Evolutionary conservation across 768 basidiomycete genomes (phyloP), one percentile per base, ranked within the genome.

Genomic region (Amanita pseudoporphyria): DNA sequence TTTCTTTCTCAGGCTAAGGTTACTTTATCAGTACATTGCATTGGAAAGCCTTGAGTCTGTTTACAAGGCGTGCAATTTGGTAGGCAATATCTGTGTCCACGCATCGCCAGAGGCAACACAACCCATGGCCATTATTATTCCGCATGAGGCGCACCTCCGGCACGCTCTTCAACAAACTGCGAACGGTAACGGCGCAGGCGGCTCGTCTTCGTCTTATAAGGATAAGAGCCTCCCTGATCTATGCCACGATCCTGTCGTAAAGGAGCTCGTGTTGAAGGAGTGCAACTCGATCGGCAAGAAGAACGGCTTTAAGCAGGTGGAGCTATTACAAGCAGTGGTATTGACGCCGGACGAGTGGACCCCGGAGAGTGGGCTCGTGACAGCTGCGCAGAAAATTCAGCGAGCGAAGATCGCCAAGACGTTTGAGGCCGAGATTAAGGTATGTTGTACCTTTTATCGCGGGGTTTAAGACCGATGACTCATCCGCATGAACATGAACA

Each of bases 271-370:
- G 13, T 58, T 91, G 61, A 84, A 82, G 58, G 84, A 88, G 58
- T 81, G 84, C 62, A 91, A 91, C 56, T 70, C 68, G 4, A 65
- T 81, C 3, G 94, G 88, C 12, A 93, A 85, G 80, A 92, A 87
- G 77, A 83, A 76, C 46, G 84, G 82, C 3, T 85, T 95, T 66
- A 91, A 87, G 69, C 59, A 72, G 38, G 77, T 84, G 68, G 91
- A 95, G 68, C 64, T 82, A 46, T 66, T 94, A 28, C 79, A 85
- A 61, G 81, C 73, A 19, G 84, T 92, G 22, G 75, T 95, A 16
- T 65, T 95, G 58, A 84, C 84, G 5, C 60, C 82, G 24, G 86
- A 92, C 3, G 90, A 93, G 67, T 94, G 92, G 92, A 93, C 90
- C 5, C 88, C 92, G 0, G 87, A 94, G 72, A 87, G 64, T 52